Evolutionary conservation across 176 grass and related monocot species (phyloP).

Genomic region (Aegilops tauschii): DNA sequence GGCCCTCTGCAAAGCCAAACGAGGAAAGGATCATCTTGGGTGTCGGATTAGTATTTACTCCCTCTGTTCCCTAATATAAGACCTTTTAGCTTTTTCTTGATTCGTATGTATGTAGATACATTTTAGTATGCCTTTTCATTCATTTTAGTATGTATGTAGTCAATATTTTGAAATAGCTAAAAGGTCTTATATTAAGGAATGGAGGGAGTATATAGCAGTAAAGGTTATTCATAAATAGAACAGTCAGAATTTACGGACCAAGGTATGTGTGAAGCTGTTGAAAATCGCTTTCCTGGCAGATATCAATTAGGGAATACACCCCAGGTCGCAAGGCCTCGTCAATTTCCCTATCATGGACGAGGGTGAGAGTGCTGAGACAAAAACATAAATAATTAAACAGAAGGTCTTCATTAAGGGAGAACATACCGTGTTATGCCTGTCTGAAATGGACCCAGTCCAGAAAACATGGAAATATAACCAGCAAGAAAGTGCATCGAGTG

Average conservation of each 20-base stretch:
- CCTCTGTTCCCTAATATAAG: too few species aligned
- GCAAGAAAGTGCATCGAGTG: conserved; percentile 77
- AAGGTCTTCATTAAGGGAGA: conserved; percentile 13
- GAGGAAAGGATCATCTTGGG: conserved; percentile 1
- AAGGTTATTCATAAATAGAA: neutral
- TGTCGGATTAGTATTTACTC: conserved; percentile 1
- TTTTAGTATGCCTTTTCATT: too few species aligned
- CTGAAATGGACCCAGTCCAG: conserved; percentile 70
- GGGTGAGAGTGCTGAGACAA: neutral
- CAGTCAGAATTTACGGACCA: conserved; percentile 51
- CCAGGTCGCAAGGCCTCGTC: conserved; percentile 88
- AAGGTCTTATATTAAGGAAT: too few species aligned
- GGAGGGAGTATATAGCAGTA: neutral
- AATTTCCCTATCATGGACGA: conserved; percentile 60
- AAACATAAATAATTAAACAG: neutral
- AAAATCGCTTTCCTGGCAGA: conserved; percentile 79
- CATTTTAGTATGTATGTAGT: too few species aligned
- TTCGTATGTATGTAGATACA: too few species aligned
- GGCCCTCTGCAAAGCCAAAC: conserved; percentile 64
- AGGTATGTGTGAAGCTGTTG: conserved; percentile 93
- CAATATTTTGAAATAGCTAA: too few species aligned
- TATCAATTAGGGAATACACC: conserved; percentile 91
- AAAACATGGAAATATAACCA: conserved; percentile 81
- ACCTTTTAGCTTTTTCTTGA: too few species aligned
- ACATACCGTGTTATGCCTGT: conserved; percentile 80